Conservation (phyloP, 2,329 filamentous ascomycete genomes). For the Epichloe festucae region DNA sequence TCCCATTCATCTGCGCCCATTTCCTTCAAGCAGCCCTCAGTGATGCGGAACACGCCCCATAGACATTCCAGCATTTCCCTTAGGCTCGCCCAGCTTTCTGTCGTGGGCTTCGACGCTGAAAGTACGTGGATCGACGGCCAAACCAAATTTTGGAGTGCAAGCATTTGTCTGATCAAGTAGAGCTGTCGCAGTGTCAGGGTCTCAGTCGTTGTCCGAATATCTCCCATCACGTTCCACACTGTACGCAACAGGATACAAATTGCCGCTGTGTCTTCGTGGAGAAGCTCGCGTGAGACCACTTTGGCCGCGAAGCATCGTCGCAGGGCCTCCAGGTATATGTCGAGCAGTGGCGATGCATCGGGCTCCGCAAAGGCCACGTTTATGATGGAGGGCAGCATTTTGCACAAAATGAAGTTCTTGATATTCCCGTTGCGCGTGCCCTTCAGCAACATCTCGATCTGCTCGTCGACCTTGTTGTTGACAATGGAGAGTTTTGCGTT, state of each 20-base stretch:
- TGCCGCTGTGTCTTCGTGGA: slow-evolving; percentile 19
- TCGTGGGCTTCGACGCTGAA: slow-evolving; percentile 6
- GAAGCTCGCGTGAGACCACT: slow-evolving; percentile 24
- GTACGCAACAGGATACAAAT: slow-evolving; percentile 21
- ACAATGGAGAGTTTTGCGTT: slow-evolving; percentile 43
- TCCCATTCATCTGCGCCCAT: slow-evolving; percentile 7
- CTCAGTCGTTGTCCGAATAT: slow-evolving; percentile 9
- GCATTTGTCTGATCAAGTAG: slow-evolving; percentile 16
- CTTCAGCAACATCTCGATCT: slow-evolving; percentile 30
- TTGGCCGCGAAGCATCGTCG: slow-evolving; percentile 21
- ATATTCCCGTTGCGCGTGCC: slow-evolving; percentile 35
- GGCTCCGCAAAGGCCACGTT: slow-evolving; percentile 21
- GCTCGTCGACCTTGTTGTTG: slow-evolving; percentile 33
- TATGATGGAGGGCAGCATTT: slow-evolving; percentile 43
- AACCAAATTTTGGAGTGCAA: slow-evolving; percentile 17
- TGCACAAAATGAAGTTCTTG: slow-evolving; percentile 33
- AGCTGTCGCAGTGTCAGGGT: slow-evolving; percentile 13
- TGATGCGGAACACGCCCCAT: slow-evolving; percentile 9
- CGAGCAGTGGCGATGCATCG: slow-evolving; percentile 33
- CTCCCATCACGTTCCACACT: slow-evolving; percentile 16
- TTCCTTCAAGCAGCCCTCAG: slow-evolving; percentile 9
- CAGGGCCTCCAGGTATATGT: slow-evolving; percentile 35
- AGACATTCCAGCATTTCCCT: slow-evolving; percentile 8
- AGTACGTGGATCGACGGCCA: slow-evolving; percentile 17
- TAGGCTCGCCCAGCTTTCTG: slow-evolving; percentile 11